Percentiles rank a stretch among this genome's conserved stretches.
phyloP scores from a whole-genome alignment of 257 asterid genomes.

The Solanum neorickii region DNA sequence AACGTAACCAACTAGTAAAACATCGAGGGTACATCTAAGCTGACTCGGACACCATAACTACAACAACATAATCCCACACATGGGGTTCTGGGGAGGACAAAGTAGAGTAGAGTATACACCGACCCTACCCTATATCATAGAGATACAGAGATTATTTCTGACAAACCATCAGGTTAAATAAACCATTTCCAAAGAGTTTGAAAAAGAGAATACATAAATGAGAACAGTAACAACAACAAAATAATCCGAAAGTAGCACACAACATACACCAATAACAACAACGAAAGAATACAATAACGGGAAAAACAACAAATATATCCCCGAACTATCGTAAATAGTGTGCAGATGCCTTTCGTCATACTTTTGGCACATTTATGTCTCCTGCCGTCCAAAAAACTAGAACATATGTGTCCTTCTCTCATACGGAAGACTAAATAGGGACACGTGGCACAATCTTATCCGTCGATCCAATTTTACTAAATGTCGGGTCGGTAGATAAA shows the following conservation, averaged over 20 bases:
- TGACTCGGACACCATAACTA: not conserved
- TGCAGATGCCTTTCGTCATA: too few relatives aligned
- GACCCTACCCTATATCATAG: not conserved
- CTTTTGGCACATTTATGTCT: too few relatives aligned
- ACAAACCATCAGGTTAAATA: not conserved
- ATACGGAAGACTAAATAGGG: too few relatives aligned
- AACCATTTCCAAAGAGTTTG: not conserved
- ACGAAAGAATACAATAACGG: not conserved
- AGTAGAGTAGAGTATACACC: not conserved
- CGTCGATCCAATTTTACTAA: too few relatives aligned
- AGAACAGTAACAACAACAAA: not conserved
- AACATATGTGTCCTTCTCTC: too few relatives aligned
- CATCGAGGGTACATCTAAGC: not conserved
- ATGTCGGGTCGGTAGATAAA: too few relatives aligned
- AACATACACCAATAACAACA: not conserved
- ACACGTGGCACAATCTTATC: too few relatives aligned
- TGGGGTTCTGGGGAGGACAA: not conserved
- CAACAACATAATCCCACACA: fast-evolving
- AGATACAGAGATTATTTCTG: not conserved
- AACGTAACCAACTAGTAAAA: not conserved
- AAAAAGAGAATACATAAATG: not conserved
- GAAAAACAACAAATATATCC: too few relatives aligned
- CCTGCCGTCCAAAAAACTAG: too few relatives aligned
- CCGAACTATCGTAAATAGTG: too few relatives aligned
- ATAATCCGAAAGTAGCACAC: not conserved